phyloP scores from a whole-genome alignment of 352 stramenopile genomes.

The Pythium periplocum region DNA sequence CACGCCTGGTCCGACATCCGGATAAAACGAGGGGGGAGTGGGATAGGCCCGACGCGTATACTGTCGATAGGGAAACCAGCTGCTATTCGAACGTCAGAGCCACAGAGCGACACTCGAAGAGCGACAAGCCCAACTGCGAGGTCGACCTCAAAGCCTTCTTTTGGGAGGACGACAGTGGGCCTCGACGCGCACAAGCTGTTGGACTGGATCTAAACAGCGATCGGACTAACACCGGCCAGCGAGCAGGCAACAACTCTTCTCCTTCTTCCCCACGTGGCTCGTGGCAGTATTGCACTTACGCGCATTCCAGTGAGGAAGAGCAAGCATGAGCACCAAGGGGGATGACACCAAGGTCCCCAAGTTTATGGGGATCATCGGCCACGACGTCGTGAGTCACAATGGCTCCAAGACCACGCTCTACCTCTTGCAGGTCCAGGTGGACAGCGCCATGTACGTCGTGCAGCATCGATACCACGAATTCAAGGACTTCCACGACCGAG shows the following conservation, averaged over 20 bases:
- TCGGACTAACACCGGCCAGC: too few relatives aligned
- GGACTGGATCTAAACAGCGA: too few relatives aligned
- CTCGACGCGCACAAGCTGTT: too few relatives aligned
- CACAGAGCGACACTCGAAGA: constrained; percentile 14
- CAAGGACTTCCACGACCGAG: constrained; percentile 85
- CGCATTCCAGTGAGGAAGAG: too few relatives aligned
- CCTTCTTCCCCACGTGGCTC: too few relatives aligned
- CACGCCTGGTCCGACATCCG: constrained; percentile 7
- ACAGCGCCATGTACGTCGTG: constrained; percentile 75
- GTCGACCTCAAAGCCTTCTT: too few relatives aligned
- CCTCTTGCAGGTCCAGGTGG: constrained; percentile 75
- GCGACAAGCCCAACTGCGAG: not conserved
- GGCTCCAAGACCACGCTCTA: constrained; percentile 86
- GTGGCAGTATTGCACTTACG: too few relatives aligned
- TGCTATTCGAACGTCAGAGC: constrained; percentile 24
- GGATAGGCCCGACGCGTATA: constrained; percentile 4
- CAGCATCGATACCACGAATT: constrained; percentile 86
- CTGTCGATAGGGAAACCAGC: constrained; percentile 16
- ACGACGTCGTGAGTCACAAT: constrained; percentile 84
- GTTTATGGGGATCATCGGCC: constrained; percentile 84
- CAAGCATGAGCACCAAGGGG: constrained; percentile 31
- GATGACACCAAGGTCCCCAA: constrained; percentile 54
- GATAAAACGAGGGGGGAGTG: constrained; percentile 8
- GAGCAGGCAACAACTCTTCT: too few relatives aligned
- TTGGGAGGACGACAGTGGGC: too few relatives aligned